Conservation (phyloP, 192 early-diverging fungal genomes). For the Mortierella alpina region DNA sequence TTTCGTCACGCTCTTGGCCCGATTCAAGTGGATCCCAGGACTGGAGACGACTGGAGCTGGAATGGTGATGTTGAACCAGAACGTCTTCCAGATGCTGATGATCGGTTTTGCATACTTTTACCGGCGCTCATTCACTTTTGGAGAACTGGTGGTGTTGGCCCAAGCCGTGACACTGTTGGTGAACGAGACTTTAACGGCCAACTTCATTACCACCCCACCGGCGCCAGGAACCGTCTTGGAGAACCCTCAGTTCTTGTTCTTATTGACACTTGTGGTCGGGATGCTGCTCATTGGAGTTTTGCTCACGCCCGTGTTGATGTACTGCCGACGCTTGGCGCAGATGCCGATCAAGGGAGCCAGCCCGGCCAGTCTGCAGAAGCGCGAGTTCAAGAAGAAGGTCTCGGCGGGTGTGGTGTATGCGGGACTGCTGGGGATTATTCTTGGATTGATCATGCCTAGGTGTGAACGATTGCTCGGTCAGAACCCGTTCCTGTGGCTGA, state of each 20-base stretch:
- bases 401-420: constrained; percentile 57
- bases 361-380: constrained; percentile 18
- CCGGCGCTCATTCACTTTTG: constrained; percentile 71
- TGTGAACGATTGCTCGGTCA: constrained; percentile 57
- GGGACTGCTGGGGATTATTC: constrained; percentile 54
- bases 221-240: constrained; percentile 20
- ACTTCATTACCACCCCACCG: constrained; percentile 20
- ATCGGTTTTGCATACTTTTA: constrained; percentile 52
- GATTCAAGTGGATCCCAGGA: constrained; percentile 42
- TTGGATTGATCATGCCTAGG: constrained; percentile 67
- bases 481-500: constrained; percentile 79
- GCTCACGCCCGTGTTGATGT: constrained; percentile 63
- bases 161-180: constrained; percentile 66
- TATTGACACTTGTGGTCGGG: constrained; percentile 73
- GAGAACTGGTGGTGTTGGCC: constrained; percentile 72
- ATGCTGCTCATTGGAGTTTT: constrained; percentile 75
- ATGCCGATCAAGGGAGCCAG: constrained; percentile 57
- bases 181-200: constrained; percentile 31
- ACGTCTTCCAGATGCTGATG: constrained; percentile 50
- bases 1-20: constrained; percentile 27
- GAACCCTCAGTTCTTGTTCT: constrained; percentile 59
- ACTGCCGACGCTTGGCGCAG: constrained; percentile 60
- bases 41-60: constrained; percentile 39
- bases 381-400: constrained; percentile 55
- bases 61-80: constrained; percentile 53